Percentiles rank a stretch among this genome's conserved stretches.
Evolutionary conservation across 2,329 filamentous ascomycete genomes (phyloP).

Genomic region (Botrytis cinerea): DNA sequence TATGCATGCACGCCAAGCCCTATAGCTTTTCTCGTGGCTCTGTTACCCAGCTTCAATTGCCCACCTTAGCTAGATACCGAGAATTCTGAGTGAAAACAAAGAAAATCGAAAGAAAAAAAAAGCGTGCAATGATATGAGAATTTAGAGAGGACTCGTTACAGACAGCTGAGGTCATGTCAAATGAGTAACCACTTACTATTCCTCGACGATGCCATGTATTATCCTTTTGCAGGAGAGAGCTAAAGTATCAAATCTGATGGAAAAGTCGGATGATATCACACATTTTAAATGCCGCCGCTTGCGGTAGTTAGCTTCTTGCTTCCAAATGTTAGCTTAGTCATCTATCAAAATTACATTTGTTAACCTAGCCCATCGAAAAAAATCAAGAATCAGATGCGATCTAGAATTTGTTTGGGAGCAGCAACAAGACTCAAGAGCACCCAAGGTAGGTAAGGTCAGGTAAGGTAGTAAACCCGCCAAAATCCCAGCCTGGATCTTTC

Average conservation of each 20-base stretch:
- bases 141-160: background rate
- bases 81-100: background rate
- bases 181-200: background rate
- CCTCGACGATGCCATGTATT: background rate
- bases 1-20: constrained; percentile 1
- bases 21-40: background rate
- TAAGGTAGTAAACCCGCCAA: background rate
- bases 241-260: background rate
- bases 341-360: background rate
- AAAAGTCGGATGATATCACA: constrained; percentile 1
- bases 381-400: background rate
- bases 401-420: background rate
- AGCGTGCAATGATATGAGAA: background rate
- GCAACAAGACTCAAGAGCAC: background rate
- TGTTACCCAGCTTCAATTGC: background rate
- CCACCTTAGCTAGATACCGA: background rate
- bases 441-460: background rate
- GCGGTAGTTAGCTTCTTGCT: constrained; percentile 5
- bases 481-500: background rate
- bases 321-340: constrained; percentile 11
- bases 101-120: background rate
- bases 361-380: background rate
- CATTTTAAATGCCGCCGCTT: constrained; percentile 22
- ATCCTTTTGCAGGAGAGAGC: background rate
- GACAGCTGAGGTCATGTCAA: background rate